Evolutionary conservation across 768 basidiomycete species (phyloP), one percentile per base, ranked within the genome.

Genomic region (Coprinopsis marcescibilis): DNA sequence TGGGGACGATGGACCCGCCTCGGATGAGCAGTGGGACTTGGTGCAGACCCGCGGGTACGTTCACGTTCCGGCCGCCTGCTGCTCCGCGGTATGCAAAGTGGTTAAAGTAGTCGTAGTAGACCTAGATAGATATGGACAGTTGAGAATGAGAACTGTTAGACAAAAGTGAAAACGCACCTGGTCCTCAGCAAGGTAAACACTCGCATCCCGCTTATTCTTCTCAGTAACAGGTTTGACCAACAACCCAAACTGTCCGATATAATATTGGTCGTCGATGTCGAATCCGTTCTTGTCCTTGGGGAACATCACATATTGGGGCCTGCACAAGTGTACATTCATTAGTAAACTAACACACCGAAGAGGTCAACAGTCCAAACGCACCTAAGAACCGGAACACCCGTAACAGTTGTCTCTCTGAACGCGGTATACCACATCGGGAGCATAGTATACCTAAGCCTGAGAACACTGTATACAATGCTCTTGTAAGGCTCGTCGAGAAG

Each of bases 381-480:
- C 93, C 89, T 77, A 53, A 95, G 63, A 43, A 97, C 77, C 2
- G 95, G 93, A 21, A 84, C 59, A 1, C 95, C 96, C 4, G 76
- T 82, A 10, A 84, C 72, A 52, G 83, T 86, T 5, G 90, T 81
- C 62, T 97, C 89, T 33, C 82, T 76, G 80, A 98, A n/a, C n/a
- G n/a, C n/a, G n/a, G n/a, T n/a, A n/a, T n/a, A 99, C 94, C 95
- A 97, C 13, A 94, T 74, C 0, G 92, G 90, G 21, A 99, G 68
- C 68, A 97, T 76, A 30, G 77, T 72, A 65, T 99, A 98, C 36
- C 96, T 71, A 47, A 97, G 67, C 20, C 84, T 77, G 39, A 99
- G 68, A 43, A 83, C 75, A 52, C 89, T 82, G 29, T 84, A 80
- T 35, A 97, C 65, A 41, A 91, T 85, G 27, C 78, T 72, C 70